Evolutionary conservation across 371 early-diverging fungal species (phyloP).

Genomic region (Rhizopus sp.): DNA sequence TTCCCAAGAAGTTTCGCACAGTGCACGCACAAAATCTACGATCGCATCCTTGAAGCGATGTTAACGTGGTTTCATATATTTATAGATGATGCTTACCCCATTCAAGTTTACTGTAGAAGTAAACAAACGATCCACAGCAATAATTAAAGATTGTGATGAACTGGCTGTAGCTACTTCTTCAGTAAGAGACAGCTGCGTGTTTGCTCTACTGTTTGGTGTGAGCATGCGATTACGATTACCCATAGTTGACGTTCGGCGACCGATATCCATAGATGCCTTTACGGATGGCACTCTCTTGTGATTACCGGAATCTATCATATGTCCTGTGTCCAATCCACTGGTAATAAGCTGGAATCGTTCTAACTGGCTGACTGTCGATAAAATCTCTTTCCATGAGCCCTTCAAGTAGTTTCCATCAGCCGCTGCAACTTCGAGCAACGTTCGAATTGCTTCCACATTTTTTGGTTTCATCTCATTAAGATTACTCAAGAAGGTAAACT

Average conservation of each 20-base stretch:
- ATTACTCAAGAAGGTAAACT: conserved; percentile 83
- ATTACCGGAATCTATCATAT: conserved; percentile 34
- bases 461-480: conserved; percentile 82
- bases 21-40: conserved; percentile 86
- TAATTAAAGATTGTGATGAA: conserved; percentile 66
- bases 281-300: conserved; percentile 23
- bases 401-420: conserved; percentile 82
- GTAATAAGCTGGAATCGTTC: conserved; percentile 76
- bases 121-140: conserved; percentile 87
- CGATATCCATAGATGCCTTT: conserved; percentile 30
- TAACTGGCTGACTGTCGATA: conserved; percentile 85
- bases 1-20: conserved; percentile 87
- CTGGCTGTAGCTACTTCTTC: conserved; percentile 57
- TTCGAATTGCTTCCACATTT: conserved; percentile 86
- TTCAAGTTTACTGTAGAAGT: conserved; percentile 57
- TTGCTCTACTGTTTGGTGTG: conserved; percentile 24
- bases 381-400: conserved; percentile 87
- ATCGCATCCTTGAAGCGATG: conserved; percentile 59
- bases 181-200: conserved; percentile 42
- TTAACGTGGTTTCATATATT: background rate
- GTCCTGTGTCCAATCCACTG: conserved; percentile 46
- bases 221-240: conserved; percentile 17
- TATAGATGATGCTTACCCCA: conserved; percentile 29
- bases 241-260: conserved; percentile 39
- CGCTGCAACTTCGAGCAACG: conserved; percentile 82